phyloP scores from a whole-genome alignment of 2,329 filamentous ascomycete species.

The Trichoderma simmonsii region DNA sequence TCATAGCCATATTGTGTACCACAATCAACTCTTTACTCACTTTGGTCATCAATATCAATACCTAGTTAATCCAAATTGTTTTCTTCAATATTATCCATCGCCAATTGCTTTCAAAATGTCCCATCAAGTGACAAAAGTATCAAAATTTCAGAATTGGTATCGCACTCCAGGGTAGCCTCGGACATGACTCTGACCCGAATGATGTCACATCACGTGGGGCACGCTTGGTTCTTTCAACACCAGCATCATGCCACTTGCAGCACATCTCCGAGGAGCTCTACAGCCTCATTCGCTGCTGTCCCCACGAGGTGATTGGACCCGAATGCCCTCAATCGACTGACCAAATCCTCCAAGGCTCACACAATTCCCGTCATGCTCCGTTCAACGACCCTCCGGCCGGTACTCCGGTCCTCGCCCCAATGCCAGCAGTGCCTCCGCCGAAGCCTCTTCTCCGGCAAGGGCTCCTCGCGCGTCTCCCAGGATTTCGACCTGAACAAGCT shows the following conservation, averaged over 20 bases:
- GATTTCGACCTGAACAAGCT: conserved; percentile 50
- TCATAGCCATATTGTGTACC: rapidly evolving
- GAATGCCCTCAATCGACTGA: neutral
- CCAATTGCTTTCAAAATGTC: neutral
- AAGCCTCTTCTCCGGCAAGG: conserved; percentile 30
- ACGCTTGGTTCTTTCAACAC: neutral
- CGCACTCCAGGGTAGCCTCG: conserved; percentile 7
- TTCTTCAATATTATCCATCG: rapidly evolving
- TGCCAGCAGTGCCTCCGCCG: conserved; percentile 22
- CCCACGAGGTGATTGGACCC: neutral
- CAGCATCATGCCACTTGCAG: conserved; percentile 12
- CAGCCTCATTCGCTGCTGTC: neutral
- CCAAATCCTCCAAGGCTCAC: neutral
- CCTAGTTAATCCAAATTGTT: no score
- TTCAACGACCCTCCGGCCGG: conserved; percentile 25
- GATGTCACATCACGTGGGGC: conserved; percentile 22
- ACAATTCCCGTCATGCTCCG: conserved; percentile 29
- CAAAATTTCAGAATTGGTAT: neutral
- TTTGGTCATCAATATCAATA: neutral
- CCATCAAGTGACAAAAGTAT: neutral
- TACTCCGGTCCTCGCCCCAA: conserved; percentile 25
- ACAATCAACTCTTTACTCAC: neutral
- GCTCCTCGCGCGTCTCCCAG: conserved; percentile 40
- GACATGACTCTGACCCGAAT: neutral
- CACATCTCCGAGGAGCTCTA: neutral